Evolutionary conservation across 345 rosid species (phyloP).

Genomic region (Acer campestre): DNA sequence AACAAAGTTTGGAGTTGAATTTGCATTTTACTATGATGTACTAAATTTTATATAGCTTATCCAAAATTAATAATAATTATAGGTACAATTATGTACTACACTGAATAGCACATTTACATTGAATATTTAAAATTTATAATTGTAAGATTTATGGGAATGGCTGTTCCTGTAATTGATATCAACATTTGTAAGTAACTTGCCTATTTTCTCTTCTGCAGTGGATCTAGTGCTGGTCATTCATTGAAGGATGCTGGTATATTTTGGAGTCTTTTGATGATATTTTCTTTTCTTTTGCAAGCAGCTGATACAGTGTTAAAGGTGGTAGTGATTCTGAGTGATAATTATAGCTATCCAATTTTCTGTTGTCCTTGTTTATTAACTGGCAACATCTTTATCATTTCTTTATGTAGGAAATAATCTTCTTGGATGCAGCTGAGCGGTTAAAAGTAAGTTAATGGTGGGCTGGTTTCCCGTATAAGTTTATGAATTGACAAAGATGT

Average conservation of each 20-base stretch:
- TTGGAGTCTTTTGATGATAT: constrained; percentile 90
- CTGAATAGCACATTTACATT: neutral
- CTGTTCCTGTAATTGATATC: constrained; percentile 6
- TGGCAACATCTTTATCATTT: constrained; percentile 15
- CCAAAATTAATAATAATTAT: neutral
- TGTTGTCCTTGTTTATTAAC: constrained; percentile 20
- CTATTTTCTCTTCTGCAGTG: constrained; percentile 50
- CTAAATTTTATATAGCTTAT: neutral
- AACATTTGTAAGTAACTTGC: constrained; percentile 19
- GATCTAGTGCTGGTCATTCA: constrained; percentile 76
- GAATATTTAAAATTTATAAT: neutral
- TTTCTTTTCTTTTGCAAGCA: constrained; percentile 90
- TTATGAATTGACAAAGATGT: neutral
- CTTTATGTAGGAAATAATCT: constrained; percentile 75
- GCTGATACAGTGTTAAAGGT: constrained; percentile 91
- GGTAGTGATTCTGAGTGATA: constrained; percentile 27
- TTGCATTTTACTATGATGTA: neutral
- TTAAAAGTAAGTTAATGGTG: constrained; percentile 55
- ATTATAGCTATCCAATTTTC: constrained; percentile 4
- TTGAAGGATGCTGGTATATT: constrained; percentile 72
- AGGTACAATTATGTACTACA: neutral
- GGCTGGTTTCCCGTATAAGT: neutral
- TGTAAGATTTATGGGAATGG: neutral
- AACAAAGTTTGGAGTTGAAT: neutral
- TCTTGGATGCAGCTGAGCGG: constrained; percentile 53